Evolutionary conservation across 176 grass and related monocot genomes (phyloP).

Genomic region (Musa beccarii): DNA sequence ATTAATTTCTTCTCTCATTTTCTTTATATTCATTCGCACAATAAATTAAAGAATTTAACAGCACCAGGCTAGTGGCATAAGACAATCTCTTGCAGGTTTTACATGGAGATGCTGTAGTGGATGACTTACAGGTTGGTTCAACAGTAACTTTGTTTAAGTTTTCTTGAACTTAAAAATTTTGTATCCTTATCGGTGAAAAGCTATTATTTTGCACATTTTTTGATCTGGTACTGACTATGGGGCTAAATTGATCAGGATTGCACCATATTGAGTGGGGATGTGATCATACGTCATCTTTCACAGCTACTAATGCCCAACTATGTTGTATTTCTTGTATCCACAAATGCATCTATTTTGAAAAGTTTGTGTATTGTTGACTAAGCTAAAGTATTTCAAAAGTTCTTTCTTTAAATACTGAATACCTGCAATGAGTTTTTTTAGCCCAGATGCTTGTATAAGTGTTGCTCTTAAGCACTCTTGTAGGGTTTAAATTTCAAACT

Average conservation of each 20-base stretch:
- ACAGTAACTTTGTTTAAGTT: not conserved
- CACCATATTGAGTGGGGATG: conserved; percentile 90
- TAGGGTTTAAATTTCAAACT: not conserved
- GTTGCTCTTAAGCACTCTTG: not conserved
- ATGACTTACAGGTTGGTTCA: conserved; percentile 55
- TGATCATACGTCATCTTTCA: conserved; percentile 94
- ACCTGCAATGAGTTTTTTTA: too few relatives aligned
- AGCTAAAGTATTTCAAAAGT: not conserved
- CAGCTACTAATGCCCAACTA: conserved; percentile 63
- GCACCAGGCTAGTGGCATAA: not conserved
- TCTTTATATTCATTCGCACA: not conserved
- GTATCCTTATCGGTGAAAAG: not conserved
- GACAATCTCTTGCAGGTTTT: conserved; percentile 48
- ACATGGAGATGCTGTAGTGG: conserved; percentile 91
- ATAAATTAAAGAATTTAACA: not conserved
- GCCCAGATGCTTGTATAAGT: too few relatives aligned
- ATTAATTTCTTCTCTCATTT: not conserved
- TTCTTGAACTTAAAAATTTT: not conserved
- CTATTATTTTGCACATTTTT: not conserved
- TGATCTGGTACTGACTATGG: conserved; percentile 26
- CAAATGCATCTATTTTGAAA: not conserved
- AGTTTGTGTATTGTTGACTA: not conserved
- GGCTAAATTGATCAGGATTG: conserved; percentile 67
- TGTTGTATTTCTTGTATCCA: conserved; percentile 89
- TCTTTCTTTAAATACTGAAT: too few relatives aligned